These are phyloP conservation scores for Arachnomyces sp. DNA, from an alignment of 2,329 filamentous ascomycete genomes.

Conservation along the genomic window DNA sequence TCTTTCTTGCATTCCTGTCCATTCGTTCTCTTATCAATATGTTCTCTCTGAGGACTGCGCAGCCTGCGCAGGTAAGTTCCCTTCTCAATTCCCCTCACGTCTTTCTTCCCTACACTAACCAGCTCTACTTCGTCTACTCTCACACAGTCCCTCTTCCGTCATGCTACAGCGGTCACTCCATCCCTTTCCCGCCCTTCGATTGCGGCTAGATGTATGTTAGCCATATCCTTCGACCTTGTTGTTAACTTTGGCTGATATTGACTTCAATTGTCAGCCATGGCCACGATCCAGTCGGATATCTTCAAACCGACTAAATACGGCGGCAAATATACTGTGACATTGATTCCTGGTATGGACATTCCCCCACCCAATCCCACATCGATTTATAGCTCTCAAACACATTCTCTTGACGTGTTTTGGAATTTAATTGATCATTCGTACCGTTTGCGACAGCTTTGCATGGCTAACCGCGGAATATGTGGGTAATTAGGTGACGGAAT, in stretches of 20 bases:
- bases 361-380: slow-evolving; percentile 11
- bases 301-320: slow-evolving; percentile 99
- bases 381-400: neutral
- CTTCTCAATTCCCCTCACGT: slow-evolving; percentile 14
- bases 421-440: neutral
- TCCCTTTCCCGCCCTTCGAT: slow-evolving; percentile 44
- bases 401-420: neutral
- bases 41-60: slow-evolving; percentile 34
- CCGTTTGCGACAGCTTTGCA: slow-evolving; percentile 4
- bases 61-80: slow-evolving; percentile 33
- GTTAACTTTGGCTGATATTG: slow-evolving; percentile 9
- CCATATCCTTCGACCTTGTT: slow-evolving; percentile 1
- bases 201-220: slow-evolving; percentile 47
- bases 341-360: slow-evolving; percentile 71
- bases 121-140: slow-evolving; percentile 30
- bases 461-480: slow-evolving; percentile 5
- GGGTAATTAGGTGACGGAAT: slow-evolving; percentile 71
- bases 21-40: slow-evolving; percentile 23
- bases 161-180: slow-evolving; percentile 40
- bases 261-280: slow-evolving; percentile 46
- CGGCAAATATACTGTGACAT: slow-evolving; percentile 97
- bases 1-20: slow-evolving; percentile 12
- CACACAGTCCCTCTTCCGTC: slow-evolving; percentile 50
- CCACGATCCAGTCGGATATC: slow-evolving; percentile 86
- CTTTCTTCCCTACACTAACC: slow-evolving; percentile 38